Conservation (phyloP, 768 basidiomycete genomes). For the Dioszegia crocea region DNA sequence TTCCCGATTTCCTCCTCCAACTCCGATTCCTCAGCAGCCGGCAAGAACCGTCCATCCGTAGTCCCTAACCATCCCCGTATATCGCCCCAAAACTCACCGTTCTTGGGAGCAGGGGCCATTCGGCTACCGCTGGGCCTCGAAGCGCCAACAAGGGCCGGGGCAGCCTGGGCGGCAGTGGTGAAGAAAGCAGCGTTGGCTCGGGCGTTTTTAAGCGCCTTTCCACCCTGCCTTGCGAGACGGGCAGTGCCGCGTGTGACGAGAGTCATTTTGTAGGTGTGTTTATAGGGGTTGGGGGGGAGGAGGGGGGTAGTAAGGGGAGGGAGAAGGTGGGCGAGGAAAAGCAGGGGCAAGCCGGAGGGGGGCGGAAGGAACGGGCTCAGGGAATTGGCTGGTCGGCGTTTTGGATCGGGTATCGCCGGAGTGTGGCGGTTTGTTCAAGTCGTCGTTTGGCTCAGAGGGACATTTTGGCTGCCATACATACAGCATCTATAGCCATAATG, state of each 20-base stretch:
- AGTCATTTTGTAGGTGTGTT: conserved; percentile 35
- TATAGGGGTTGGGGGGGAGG: conserved; percentile 11
- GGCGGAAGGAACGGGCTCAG: not conserved
- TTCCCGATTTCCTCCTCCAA: not conserved
- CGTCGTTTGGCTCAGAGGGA: not conserved
- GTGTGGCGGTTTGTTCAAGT: not conserved
- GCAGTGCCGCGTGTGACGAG: conserved; percentile 49
- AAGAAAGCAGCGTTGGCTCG: conserved; percentile 47
- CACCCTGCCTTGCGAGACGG: conserved; percentile 47
- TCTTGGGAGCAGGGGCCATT: conserved; percentile 22
- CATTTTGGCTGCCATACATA: not conserved
- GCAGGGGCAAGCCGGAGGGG: conserved; percentile 5
- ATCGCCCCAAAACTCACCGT: conserved; percentile 20
- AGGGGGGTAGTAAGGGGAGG: conserved; percentile 5
- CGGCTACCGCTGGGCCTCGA: conserved; percentile 26
- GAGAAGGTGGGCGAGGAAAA: conserved; percentile 15
- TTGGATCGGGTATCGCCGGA: conserved; percentile 2
- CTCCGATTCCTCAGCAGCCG: conserved; percentile 2
- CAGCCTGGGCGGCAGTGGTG: conserved; percentile 45
- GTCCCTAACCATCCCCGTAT: too few relatives aligned
- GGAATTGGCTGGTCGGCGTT: conserved; percentile 20
- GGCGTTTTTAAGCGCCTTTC: conserved; percentile 39
- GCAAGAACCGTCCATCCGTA: too few relatives aligned
- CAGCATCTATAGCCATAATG: conserved; percentile 4
- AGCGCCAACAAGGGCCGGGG: conserved; percentile 33